These are phyloP conservation scores for Capronia americana DNA, from an alignment of 2,329 filamentous ascomycete genomes.

Conservation along the genomic window DNA sequence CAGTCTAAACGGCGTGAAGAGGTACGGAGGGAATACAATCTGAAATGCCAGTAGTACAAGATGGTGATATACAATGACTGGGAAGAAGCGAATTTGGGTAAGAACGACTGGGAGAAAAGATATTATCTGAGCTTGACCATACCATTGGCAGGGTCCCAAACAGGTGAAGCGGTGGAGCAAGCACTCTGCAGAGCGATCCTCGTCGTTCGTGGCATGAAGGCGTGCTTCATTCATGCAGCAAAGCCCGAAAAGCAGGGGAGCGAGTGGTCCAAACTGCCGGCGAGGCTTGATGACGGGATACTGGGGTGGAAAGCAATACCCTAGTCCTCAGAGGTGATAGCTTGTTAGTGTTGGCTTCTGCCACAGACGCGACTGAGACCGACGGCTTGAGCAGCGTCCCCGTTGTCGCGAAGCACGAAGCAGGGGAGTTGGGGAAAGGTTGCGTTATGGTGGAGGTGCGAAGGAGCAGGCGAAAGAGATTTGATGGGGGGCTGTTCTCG, in stretches of 20 bases:
- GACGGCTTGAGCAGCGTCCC: constrained; percentile 27
- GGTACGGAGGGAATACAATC: neutral
- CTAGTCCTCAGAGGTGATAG: constrained; percentile 24
- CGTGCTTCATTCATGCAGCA: constrained; percentile 12
- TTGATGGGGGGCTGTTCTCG: constrained; percentile 32
- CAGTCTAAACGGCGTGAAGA: neutral
- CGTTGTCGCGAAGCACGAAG: constrained; percentile 28
- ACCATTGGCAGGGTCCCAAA: constrained; percentile 24
- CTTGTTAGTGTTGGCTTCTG: constrained; percentile 24
- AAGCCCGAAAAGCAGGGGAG: constrained; percentile 25
- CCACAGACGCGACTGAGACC: constrained; percentile 34
- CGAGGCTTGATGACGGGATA: constrained; percentile 30
- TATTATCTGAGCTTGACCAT: constrained; percentile 30
- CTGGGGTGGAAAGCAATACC: constrained; percentile 23
- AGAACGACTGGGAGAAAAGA: constrained; percentile 18
- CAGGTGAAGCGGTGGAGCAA: constrained; percentile 28
- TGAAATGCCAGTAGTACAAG: neutral
- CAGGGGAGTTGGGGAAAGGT: constrained; percentile 28
- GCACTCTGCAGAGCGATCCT: constrained; percentile 9
- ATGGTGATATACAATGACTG: constrained; percentile 21
- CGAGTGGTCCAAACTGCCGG: constrained; percentile 32
- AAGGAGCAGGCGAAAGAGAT: constrained; percentile 37
- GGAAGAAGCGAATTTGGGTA: constrained; percentile 11
- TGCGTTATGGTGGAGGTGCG: constrained; percentile 31
- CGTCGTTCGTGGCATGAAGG: constrained; percentile 22